phyloP scores from a whole-genome alignment of 1,139 yeast species.

The Casaregolazyma suthepensis region DNA sequence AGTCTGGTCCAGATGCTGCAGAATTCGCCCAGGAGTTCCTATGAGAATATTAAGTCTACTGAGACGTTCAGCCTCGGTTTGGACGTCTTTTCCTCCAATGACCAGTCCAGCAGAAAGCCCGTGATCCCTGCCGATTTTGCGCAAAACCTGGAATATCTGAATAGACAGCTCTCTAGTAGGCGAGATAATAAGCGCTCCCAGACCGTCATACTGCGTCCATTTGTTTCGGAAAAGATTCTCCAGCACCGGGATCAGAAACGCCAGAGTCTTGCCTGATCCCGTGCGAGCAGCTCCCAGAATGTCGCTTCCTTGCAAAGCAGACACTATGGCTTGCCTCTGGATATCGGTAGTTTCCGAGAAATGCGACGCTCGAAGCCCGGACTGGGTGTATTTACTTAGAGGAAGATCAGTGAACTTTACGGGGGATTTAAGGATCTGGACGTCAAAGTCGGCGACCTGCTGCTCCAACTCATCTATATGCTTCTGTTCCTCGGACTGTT shows the following conservation, averaged over 20 bases:
- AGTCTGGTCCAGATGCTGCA: conserved; percentile 94
- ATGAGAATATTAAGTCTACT: conserved; percentile 78
- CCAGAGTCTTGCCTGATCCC: conserved; percentile 94
- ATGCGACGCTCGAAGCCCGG: conserved; percentile 62
- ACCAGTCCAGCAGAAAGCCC: conserved; percentile 89
- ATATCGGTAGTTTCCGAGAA: conserved; percentile 79
- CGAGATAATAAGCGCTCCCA: conserved; percentile 86
- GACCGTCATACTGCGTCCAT: conserved; percentile 86
- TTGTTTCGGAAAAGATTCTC: conserved; percentile 64
- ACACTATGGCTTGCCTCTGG: conserved; percentile 73
- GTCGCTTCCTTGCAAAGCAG: conserved; percentile 75
- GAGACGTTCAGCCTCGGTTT: conserved; percentile 79
- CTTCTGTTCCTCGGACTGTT: conserved; percentile 22
- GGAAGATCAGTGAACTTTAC: conserved; percentile 58
- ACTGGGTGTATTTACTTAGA: conserved; percentile 54
- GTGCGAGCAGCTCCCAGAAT: conserved; percentile 90
- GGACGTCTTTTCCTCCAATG: conserved; percentile 94
- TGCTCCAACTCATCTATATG: conserved; percentile 25
- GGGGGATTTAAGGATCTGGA: conserved; percentile 6
- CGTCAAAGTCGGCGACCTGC: conserved; percentile 20
- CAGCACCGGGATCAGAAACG: conserved; percentile 79
- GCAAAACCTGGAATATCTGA: conserved; percentile 85
- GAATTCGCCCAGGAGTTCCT: conserved; percentile 92
- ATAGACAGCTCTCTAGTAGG: conserved; percentile 94
- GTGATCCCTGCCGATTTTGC: conserved; percentile 75